phyloP scores from a whole-genome alignment of 768 basidiomycete genomes.

The Pleurotus eryngii region DNA sequence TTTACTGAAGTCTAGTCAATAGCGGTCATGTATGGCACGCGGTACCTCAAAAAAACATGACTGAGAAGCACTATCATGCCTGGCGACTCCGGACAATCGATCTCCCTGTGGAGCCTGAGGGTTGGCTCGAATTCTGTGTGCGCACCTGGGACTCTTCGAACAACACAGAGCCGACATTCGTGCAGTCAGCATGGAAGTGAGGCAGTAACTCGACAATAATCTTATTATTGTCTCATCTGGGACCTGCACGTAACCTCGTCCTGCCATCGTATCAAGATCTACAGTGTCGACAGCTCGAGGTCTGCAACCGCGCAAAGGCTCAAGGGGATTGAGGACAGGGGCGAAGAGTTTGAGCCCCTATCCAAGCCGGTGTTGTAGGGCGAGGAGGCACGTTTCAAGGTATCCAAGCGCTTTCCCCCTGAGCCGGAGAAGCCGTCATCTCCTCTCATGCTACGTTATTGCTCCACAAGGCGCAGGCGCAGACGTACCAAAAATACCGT shows the following conservation, averaged over 20 bases:
- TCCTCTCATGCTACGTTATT: too few relatives aligned
- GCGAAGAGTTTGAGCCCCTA: conserved; percentile 37
- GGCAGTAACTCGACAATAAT: background rate
- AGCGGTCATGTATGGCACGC: conserved; percentile 52
- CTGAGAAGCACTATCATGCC: conserved; percentile 54
- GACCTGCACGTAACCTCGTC: conserved; percentile 53
- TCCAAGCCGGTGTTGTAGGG: conserved; percentile 37
- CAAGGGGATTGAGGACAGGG: conserved; percentile 33
- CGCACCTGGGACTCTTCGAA: conserved; percentile 57
- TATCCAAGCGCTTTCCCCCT: conserved; percentile 23
- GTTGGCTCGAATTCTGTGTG: conserved; percentile 54
- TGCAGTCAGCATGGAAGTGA: conserved; percentile 54
- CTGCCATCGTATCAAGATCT: conserved; percentile 50
- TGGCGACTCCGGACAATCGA: conserved; percentile 53
- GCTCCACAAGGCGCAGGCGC: too few relatives aligned
- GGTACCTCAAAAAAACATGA: conserved; percentile 42
- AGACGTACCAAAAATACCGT: too few relatives aligned
- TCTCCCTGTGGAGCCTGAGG: conserved; percentile 50
- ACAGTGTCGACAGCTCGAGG: conserved; percentile 44
- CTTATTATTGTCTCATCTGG: conserved; percentile 22
- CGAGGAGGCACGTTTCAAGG: conserved; percentile 26
- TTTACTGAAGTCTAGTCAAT: background rate
- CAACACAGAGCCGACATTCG: conserved; percentile 54
- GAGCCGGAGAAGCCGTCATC: conserved; percentile 21
- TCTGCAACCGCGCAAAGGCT: conserved; percentile 42